Percentiles rank a stretch among this genome's conserved stretches.
These are phyloP conservation scores for Theobroma grandiflorum DNA, from an alignment of 441 rosid species.

Conservation along the genomic window DNA sequence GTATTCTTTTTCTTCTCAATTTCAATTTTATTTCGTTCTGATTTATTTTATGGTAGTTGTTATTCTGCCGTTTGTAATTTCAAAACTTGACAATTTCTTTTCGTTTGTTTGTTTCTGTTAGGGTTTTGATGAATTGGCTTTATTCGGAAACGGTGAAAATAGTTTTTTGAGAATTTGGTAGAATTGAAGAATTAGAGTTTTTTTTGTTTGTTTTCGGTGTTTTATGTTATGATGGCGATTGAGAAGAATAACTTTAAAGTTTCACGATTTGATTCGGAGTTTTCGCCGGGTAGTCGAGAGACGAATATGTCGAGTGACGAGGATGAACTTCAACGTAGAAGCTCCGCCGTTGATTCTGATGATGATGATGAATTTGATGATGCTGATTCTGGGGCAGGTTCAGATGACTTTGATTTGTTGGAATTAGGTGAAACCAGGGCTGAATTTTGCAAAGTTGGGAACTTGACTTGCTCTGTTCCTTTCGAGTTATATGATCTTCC, in stretches of 20 bases:
- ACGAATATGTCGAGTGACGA: slow-evolving; percentile 74
- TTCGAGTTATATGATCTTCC: slow-evolving; percentile 89
- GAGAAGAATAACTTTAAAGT: slow-evolving; percentile 91
- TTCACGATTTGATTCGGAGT: slow-evolving; percentile 81
- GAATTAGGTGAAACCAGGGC: slow-evolving; percentile 93
- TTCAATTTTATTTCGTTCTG: background rate
- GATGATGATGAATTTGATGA: slow-evolving; percentile 88
- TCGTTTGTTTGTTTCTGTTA: slow-evolving; percentile 33
- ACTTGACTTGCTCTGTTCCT: slow-evolving; percentile 84
- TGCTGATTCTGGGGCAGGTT: slow-evolving; percentile 98
- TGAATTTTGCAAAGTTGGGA: slow-evolving; percentile 91
- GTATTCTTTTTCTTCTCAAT: background rate
- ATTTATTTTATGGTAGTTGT: slow-evolving; percentile 14
- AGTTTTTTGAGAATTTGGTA: slow-evolving; percentile 14
- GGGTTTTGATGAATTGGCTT: slow-evolving; percentile 47
- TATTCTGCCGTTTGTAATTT: background rate
- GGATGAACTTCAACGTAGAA: slow-evolving; percentile 59
- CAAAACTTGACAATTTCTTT: slow-evolving; percentile 30
- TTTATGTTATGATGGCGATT: slow-evolving; percentile 76
- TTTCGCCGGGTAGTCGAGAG: slow-evolving; percentile 84
- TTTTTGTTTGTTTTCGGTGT: slow-evolving; percentile 22
- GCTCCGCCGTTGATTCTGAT: slow-evolving; percentile 68
- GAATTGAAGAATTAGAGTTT: slow-evolving; percentile 1
- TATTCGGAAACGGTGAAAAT: slow-evolving; percentile 20
- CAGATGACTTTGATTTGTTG: slow-evolving; percentile 96